These are phyloP conservation scores for Lepidium africanum DNA, from an alignment of 345 rosid genomes.

Conservation along the genomic window DNA sequence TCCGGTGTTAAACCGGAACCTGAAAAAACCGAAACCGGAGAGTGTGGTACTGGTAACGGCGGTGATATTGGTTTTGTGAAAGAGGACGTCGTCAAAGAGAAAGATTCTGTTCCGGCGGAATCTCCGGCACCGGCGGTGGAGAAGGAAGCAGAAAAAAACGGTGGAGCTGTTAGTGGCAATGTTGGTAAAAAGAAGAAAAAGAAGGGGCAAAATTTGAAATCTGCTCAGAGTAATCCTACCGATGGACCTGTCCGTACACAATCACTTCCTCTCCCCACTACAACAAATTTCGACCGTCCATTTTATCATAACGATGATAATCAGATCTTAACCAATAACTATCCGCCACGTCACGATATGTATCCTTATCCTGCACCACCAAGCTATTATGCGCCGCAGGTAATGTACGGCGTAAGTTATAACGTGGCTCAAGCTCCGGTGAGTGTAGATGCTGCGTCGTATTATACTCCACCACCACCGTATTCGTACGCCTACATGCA, in stretches of 20 bases:
- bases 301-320: background rate
- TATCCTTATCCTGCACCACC: constrained; percentile 25
- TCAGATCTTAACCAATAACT: constrained; percentile 21
- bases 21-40: constrained; percentile 19
- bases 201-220: constrained; percentile 41
- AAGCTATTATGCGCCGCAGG: constrained; percentile 31
- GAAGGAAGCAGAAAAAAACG: constrained; percentile 11
- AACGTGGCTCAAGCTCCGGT: constrained; percentile 36
- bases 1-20: constrained; percentile 1
- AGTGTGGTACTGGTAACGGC: background rate
- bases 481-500: constrained; percentile 37
- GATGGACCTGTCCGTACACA: constrained; percentile 10
- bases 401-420: constrained; percentile 46
- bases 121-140: constrained; percentile 30
- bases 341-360: constrained; percentile 35
- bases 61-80: constrained; percentile 1
- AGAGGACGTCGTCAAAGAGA: constrained; percentile 25
- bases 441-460: constrained; percentile 27
- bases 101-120: constrained; percentile 16
- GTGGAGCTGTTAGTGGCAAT: constrained; percentile 4
- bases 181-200: constrained; percentile 58
- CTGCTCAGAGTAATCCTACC: background rate
- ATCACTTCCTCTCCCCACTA: constrained; percentile 15
- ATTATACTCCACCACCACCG: constrained; percentile 31
- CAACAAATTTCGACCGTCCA: constrained; percentile 17